Evolutionary conservation across 2,329 filamentous ascomycete species (phyloP), one percentile per base, ranked within the genome.

Genomic region (Chalaropsis thielavioides): DNA sequence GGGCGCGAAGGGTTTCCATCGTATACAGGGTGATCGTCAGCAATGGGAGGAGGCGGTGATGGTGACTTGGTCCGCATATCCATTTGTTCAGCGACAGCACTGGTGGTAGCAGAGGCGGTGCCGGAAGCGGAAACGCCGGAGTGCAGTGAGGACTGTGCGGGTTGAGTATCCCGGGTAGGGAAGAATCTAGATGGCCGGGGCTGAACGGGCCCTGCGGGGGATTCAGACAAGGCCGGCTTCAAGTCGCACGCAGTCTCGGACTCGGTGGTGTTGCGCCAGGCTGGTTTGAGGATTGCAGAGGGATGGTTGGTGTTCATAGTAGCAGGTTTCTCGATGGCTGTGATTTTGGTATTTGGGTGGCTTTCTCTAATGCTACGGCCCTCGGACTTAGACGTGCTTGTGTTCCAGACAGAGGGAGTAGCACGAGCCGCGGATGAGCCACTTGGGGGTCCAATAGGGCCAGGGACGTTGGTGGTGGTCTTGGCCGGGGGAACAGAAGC

Each of bases 41-140:
- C 84, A 22, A 83, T 85, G 0, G 87, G 87, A 59, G 89, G 88
- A 2, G 88, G 88, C 0, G 87, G 88, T 2, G 86, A 87, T 17
- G 87, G 84, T 5, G 84, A 87, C 22, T 76, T 77, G 3, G 78
- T 75, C 49, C 80, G 76, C 3, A 74, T 73, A 56, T 77, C 78
- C 27, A 70, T 70, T 62, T 70, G 66, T 19, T 71, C 69, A 60
- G 70, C 66, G 22, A 19, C 27, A n/a, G 51, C n/a, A 24, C 27
- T 24, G 19, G 44, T 49, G 27, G 56, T 15, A 43, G 41, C 41
- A 43, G 41, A 43, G 13, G 41, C 10, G 17, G 41, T 43, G 51
- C 51, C 27, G 6, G 51, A 27, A n/a, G 51, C 3, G 31, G 15
- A 27, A 35, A 19, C 22, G 24, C 24, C 27, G 17, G 22, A 15